These are phyloP conservation scores for Boechera stricta DNA, from an alignment of 345 rosid species.

Conservation along the genomic window DNA sequence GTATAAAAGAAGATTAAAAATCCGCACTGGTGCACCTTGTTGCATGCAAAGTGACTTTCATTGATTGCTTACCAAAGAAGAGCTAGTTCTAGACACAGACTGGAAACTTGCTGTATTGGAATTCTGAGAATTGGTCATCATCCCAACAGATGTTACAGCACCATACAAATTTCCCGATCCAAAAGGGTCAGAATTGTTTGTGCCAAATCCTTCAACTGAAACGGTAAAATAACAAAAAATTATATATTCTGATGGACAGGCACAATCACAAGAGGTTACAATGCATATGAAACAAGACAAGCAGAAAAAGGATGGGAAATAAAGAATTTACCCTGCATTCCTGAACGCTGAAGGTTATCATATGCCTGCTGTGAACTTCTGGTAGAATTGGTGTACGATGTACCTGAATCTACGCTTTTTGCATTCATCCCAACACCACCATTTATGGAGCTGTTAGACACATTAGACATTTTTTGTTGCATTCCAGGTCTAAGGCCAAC, in stretches of 20 bases:
- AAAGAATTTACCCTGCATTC: slow-evolving; percentile 63
- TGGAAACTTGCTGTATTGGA: slow-evolving; percentile 59
- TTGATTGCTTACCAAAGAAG: slow-evolving; percentile 60
- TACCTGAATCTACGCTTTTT: slow-evolving; percentile 55
- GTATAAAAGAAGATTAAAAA: slow-evolving; percentile 54
- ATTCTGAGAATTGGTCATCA: slow-evolving; percentile 67
- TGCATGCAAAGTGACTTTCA: slow-evolving; percentile 55
- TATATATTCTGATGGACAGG: slow-evolving; percentile 2
- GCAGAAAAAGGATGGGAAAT: slow-evolving; percentile 14
- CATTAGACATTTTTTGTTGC: slow-evolving; percentile 77
- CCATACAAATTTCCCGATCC: slow-evolving; percentile 73
- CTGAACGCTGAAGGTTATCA: slow-evolving; percentile 71
- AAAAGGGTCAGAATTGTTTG: slow-evolving; percentile 62
- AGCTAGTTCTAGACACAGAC: slow-evolving; percentile 60
- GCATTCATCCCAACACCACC: slow-evolving; percentile 74
- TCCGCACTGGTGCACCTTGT: slow-evolving; percentile 51
- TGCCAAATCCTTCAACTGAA: slow-evolving; percentile 86
- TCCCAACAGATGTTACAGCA: slow-evolving; percentile 64
- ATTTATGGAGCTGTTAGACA: slow-evolving; percentile 71
- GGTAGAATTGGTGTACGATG: slow-evolving; percentile 57
- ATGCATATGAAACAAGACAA: slow-evolving; percentile 27
- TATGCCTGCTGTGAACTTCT: slow-evolving; percentile 71
- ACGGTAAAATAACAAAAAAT: slow-evolving; percentile 2
- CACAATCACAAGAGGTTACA: slow-evolving; percentile 6
- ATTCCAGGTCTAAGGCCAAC: slow-evolving; percentile 72